Evolutionary conservation across 768 basidiomycete genomes (phyloP).

Genomic region (Cyclocybe aegerita): DNA sequence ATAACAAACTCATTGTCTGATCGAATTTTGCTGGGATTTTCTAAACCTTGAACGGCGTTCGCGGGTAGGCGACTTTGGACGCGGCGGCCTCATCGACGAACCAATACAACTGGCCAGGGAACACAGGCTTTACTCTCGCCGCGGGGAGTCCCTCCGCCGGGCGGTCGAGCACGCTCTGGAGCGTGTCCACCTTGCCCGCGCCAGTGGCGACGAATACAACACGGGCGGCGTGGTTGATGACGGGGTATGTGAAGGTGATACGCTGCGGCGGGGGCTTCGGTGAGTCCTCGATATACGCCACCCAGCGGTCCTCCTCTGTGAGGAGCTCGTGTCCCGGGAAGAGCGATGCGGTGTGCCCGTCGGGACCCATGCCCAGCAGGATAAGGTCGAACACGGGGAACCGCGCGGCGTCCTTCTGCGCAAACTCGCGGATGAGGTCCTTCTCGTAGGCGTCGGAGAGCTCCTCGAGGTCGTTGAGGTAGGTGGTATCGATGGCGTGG

Average conservation of each 20-base stretch:
- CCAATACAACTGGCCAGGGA: slow-evolving; percentile 90
- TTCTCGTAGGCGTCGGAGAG: slow-evolving; percentile 81
- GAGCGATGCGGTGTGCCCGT: slow-evolving; percentile 97
- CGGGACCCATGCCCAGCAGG: slow-evolving; percentile 84
- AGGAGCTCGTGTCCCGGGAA: slow-evolving; percentile 93
- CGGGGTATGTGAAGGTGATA: slow-evolving; percentile 86
- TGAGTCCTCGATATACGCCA: slow-evolving; percentile 88
- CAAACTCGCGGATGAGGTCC: slow-evolving; percentile 87
- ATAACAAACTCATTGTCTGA: not conserved
- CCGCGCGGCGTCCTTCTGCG: slow-evolving; percentile 87
- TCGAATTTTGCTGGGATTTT: not conserved
- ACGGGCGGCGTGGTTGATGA: slow-evolving; percentile 85
- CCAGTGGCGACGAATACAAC: slow-evolving; percentile 91
- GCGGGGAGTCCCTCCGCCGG: slow-evolving; percentile 82
- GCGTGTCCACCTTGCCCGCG: slow-evolving; percentile 74
- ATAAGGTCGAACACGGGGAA: slow-evolving; percentile 94
- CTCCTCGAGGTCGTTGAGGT: slow-evolving; percentile 75
- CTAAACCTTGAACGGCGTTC: slow-evolving; percentile 59
- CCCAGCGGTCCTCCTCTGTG: slow-evolving; percentile 84
- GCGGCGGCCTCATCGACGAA: slow-evolving; percentile 90
- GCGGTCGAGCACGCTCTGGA: slow-evolving; percentile 72
- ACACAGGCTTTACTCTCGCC: slow-evolving; percentile 73
- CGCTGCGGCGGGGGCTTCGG: slow-evolving; percentile 91
- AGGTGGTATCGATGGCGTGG: slow-evolving; percentile 72
- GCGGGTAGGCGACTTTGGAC: slow-evolving; percentile 55